These are phyloP conservation scores for Eimeria maxima DNA, from an alignment of 169 alveolate species.

Conservation along the genomic window DNA sequence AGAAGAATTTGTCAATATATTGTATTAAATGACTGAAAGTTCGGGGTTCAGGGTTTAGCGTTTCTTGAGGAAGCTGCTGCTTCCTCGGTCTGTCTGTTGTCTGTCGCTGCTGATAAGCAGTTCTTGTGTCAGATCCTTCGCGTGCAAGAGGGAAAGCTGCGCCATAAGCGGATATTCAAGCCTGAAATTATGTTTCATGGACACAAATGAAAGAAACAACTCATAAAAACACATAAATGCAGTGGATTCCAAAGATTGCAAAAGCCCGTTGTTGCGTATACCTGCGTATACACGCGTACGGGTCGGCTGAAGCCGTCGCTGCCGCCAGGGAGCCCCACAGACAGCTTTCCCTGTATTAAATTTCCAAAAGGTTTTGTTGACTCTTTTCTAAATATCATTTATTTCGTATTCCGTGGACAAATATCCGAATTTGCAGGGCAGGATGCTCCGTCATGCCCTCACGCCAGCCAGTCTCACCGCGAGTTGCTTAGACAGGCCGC, in stretches of 20 bases:
- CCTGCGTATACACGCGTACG: neutral
- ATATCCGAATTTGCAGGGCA: neutral
- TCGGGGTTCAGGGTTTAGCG: neutral
- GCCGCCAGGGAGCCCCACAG: neutral
- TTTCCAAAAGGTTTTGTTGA: neutral
- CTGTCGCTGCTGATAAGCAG: neutral
- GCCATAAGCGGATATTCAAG: neutral
- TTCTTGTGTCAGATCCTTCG: neutral
- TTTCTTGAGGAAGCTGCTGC: constrained; percentile 6
- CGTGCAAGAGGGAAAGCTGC: neutral
- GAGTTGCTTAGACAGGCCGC: neutral
- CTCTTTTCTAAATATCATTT: neutral
- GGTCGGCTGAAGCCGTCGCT: constrained; percentile 41
- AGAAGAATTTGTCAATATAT: neutral
- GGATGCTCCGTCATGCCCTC: neutral
- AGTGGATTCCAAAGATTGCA: neutral
- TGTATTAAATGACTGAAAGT: neutral
- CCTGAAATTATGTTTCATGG: neutral
- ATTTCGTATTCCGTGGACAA: neutral
- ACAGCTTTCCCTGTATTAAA: neutral
- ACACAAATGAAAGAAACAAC: neutral
- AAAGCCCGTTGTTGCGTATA: neutral
- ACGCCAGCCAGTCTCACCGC: neutral
- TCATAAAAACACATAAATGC: neutral
- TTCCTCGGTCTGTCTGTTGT: constrained; percentile 13